Evolutionary conservation across 1,284 basidiomycete species (phyloP).

Genomic region (Phlebopus sp.): DNA sequence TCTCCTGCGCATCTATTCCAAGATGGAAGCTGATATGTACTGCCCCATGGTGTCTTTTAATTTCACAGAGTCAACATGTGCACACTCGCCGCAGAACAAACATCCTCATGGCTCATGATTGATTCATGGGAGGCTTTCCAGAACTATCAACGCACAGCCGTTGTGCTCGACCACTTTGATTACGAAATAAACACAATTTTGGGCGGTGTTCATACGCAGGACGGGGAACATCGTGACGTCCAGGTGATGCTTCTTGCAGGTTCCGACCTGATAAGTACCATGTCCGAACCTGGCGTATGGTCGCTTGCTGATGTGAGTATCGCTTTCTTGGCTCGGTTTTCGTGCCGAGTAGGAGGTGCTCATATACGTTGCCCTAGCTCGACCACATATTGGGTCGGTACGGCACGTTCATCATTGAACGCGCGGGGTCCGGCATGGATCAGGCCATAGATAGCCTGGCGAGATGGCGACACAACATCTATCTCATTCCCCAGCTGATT

Average conservation of each 20-base stretch:
- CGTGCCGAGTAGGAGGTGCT: slow-evolving; percentile 13
- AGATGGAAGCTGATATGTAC: slow-evolving; percentile 16
- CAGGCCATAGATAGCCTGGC: slow-evolving; percentile 75
- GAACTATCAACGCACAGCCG: slow-evolving; percentile 90
- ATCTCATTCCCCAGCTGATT: slow-evolving; percentile 93
- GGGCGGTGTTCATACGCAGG: slow-evolving; percentile 66
- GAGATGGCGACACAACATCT: slow-evolving; percentile 86
- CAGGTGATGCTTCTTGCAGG: slow-evolving; percentile 94
- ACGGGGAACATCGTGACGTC: slow-evolving; percentile 63
- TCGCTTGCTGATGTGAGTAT: slow-evolving; percentile 81
- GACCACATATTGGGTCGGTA: slow-evolving; percentile 95
- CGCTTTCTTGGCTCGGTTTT: slow-evolving; percentile 5
- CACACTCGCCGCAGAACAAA: slow-evolving; percentile 79
- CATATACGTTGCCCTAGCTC: slow-evolving; percentile 49
- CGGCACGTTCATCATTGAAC: slow-evolving; percentile 93
- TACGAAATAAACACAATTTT: slow-evolving; percentile 84
- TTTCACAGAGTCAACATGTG: slow-evolving; percentile 80
- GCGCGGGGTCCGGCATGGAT: slow-evolving; percentile 90
- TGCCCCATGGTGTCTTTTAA: slow-evolving; percentile 6
- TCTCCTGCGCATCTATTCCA: background rate
- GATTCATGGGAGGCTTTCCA: slow-evolving; percentile 97
- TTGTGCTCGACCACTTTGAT: slow-evolving; percentile 96
- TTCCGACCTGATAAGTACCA: slow-evolving; percentile 95
- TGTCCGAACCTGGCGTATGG: slow-evolving; percentile 99
- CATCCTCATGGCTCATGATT: slow-evolving; percentile 85